Conservation (phyloP, 2,329 filamentous ascomycete genomes). For the Diaporthe sp. region DNA sequence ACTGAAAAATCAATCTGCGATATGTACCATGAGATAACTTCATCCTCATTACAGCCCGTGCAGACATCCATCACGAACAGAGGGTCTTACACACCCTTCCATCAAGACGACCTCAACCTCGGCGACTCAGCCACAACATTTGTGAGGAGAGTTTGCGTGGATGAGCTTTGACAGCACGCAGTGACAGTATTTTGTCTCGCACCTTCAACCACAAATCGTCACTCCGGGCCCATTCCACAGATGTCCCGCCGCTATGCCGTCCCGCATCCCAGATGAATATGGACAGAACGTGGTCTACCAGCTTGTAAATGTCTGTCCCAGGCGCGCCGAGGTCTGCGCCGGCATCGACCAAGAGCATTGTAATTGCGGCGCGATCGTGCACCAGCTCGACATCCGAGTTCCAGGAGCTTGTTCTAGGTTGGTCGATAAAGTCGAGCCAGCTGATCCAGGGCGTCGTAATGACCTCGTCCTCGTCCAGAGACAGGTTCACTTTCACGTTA, state of each 20-base stretch:
- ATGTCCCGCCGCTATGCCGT: neutral
- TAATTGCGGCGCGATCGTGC: neutral
- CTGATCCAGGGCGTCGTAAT: neutral
- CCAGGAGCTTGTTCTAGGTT: accelerated
- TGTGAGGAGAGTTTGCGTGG: too few relatives aligned
- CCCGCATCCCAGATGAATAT: accelerated
- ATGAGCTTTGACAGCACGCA: neutral
- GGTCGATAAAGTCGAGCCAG: neutral
- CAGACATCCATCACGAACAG: too few relatives aligned
- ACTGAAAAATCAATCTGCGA: neutral
- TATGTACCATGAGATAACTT: neutral
- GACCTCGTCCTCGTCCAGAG: accelerated
- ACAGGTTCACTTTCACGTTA: too few relatives aligned
- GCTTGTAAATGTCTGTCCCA: neutral
- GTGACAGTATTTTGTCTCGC: neutral
- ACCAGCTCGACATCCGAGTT: neutral
- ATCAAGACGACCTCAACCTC: too few relatives aligned
- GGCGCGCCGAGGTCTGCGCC: neutral
- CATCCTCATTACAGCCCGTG: neutral
- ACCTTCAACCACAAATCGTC: neutral
- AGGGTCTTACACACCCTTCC: too few relatives aligned
- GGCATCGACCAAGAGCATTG: neutral
- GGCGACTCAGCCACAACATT: too few relatives aligned
- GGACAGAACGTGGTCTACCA: neutral
- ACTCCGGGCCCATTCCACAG: neutral